These are phyloP conservation scores for Penicillium sclerotiorum DNA, from an alignment of 2,329 filamentous ascomycete species.

Conservation along the genomic window DNA sequence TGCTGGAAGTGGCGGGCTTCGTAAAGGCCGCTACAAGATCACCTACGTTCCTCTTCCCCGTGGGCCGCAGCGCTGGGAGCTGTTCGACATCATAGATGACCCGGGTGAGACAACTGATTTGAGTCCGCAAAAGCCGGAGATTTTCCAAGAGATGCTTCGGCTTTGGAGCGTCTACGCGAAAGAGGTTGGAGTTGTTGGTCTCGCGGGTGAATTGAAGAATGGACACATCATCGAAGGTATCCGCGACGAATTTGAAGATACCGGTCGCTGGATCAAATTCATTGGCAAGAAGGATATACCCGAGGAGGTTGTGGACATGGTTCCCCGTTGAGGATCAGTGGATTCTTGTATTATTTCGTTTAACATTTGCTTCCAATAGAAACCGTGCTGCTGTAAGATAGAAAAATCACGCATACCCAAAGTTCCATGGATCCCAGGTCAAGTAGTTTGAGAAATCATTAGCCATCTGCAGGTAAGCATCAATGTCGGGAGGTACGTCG, in stretches of 20 bases:
- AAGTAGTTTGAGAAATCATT: slow-evolving; percentile 1
- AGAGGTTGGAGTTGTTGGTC: slow-evolving; percentile 8
- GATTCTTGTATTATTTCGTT: neutral
- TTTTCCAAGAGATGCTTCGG: slow-evolving; percentile 4
- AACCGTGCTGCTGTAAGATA: too few relatives aligned
- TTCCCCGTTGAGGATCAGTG: neutral
- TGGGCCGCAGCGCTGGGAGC: slow-evolving; percentile 7
- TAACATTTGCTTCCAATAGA: neutral
- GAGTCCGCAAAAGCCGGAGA: neutral
- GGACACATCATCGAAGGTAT: slow-evolving; percentile 2
- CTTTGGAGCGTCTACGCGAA: slow-evolving; percentile 7
- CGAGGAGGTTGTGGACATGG: slow-evolving; percentile 1
- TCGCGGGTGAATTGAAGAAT: slow-evolving; percentile 8
- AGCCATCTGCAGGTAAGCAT: neutral
- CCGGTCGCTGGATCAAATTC: slow-evolving; percentile 8
- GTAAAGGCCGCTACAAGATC: slow-evolving; percentile 7
- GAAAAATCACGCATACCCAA: slow-evolving; percentile 3
- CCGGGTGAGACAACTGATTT: slow-evolving; percentile 6
- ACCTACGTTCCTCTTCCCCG: slow-evolving; percentile 9
- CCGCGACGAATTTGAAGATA: slow-evolving; percentile 11
- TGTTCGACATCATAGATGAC: slow-evolving; percentile 8
- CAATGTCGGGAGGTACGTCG: neutral
- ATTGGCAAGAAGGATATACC: slow-evolving; percentile 9
- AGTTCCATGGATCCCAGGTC: slow-evolving; percentile 10
- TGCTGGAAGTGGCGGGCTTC: slow-evolving; percentile 8